Base-by-base conservation (phyloP, 2,329 filamentous ascomycete genomes). In the Talaromyces pinophilus region DNA sequence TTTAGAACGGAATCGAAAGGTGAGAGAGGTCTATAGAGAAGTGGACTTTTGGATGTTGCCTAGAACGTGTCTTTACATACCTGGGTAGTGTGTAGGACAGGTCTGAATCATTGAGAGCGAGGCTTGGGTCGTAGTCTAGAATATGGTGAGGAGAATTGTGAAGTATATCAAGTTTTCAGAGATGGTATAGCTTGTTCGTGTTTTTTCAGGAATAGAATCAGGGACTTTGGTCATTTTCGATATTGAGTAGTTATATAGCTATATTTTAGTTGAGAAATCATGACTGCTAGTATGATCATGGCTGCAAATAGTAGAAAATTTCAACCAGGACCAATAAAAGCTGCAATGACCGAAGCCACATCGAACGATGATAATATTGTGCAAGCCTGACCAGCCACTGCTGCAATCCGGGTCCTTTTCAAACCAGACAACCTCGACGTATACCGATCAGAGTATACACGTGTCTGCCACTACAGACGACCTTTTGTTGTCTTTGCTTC, bases 401-500 rank as follows among this genome's bases (percentile, higher is more conserved):
- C 22, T 6, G 8, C 2, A 50, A 6, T 22, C 17, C 48, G 13
- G 30, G 48, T 52, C 48, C 25, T 15, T 17, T 52, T 3, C 7
- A 28, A 52, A 30, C 15, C 7, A 52, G 25, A 13, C 48, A 13
- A 52, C 6, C 48, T 17, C 13, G 10, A 48, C 5, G 7, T 25
- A 52, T 13, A 35, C 28, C 17, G 54, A 38, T 57, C 25, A 57
- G 22, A 38, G 1, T 38, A 57, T 19, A 40, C 17, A n/a, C 22
- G 30, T 11, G 6, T 17, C 33, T 22, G 5, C 30, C 15, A 11
- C 33, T 64, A 64, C 40, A 64, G 28, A 48, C 62, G 62, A 10
- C 78, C 79, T 11, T 69, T 71, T 22, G 69, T 75, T 40, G 72
- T 67, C 54, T 71, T 70, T 60, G 73, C 70, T 74, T 81, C 82